A percentile compares a stretch with the other conserved stretches of the same genome.
Evolutionary conservation across 345 rosid species (phyloP).

Genomic region (Eucalyptus sp.): DNA sequence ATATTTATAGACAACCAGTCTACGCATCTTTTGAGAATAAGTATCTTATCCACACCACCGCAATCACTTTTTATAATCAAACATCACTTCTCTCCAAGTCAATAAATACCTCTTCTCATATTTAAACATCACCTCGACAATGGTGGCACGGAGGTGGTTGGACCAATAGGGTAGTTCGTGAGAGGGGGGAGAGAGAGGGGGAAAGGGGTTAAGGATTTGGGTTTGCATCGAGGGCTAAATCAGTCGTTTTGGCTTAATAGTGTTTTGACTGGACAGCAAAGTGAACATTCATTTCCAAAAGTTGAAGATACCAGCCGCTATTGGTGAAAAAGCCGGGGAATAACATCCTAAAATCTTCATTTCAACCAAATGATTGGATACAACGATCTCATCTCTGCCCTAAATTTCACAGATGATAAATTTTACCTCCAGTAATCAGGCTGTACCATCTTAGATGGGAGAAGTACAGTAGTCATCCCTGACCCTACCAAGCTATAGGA

Average conservation of each 20-base stretch:
- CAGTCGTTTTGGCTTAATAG: background rate
- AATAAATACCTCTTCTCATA: too few species aligned
- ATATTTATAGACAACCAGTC: background rate
- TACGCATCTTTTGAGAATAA: background rate
- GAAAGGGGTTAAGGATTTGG: background rate
- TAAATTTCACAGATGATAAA: background rate
- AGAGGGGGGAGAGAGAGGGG: background rate
- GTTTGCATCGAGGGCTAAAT: background rate
- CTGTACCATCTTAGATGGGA: background rate
- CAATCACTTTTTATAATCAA: background rate
- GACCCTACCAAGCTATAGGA: background rate
- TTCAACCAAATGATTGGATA: background rate
- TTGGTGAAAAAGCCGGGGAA: background rate
- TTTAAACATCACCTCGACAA: background rate
- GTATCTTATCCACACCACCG: background rate
- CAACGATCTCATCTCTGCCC: background rate
- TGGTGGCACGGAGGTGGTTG: background rate
- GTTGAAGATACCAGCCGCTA: background rate
- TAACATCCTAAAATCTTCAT: background rate
- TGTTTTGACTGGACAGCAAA: background rate
- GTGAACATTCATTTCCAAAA: background rate
- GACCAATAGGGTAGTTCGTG: background rate
- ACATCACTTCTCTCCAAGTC: background rate
- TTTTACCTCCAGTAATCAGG: background rate
- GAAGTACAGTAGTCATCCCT: background rate